Conservation (phyloP, 2,329 filamentous ascomycete genomes). For the Cladosporium sphaerospermum region DNA sequence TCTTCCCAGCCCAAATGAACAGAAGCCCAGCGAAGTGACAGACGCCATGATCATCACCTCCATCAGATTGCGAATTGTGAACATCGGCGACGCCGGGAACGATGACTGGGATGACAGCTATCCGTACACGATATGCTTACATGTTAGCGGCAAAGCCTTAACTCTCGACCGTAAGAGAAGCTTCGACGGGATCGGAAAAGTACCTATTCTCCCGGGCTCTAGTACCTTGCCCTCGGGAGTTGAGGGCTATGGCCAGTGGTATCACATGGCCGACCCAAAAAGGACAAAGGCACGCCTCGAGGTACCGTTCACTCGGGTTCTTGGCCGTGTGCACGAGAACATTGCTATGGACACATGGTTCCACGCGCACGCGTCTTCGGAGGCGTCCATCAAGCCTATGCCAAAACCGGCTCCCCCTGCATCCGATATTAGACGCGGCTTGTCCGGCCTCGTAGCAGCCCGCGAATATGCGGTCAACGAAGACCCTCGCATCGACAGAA, state of each 20-base stretch:
- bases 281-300: constrained; percentile 34
- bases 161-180: constrained; percentile 32
- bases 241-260: constrained; percentile 47
- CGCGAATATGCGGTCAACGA: constrained; percentile 41
- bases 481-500: constrained; percentile 43
- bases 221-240: constrained; percentile 37
- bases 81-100: constrained; percentile 42
- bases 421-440: constrained; percentile 29
- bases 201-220: constrained; percentile 21
- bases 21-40: constrained; percentile 29
- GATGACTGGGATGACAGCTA: constrained; percentile 41
- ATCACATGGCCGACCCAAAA: constrained; percentile 39
- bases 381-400: neutral
- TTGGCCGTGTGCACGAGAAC: constrained; percentile 51
- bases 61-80: constrained; percentile 46
- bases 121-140: constrained; percentile 41
- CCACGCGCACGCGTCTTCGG: constrained; percentile 19
- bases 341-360: constrained; percentile 44
- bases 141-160: constrained; percentile 47
- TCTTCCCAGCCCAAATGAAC: constrained; percentile 18
- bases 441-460: constrained; percentile 40
- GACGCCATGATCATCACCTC: constrained; percentile 51
- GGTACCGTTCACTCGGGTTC: constrained; percentile 46
- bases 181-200: constrained; percentile 28
- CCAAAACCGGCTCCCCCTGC: neutral